These are phyloP conservation scores for Angophora floribunda DNA, from an alignment of 345 rosid species.

Conservation along the genomic window DNA sequence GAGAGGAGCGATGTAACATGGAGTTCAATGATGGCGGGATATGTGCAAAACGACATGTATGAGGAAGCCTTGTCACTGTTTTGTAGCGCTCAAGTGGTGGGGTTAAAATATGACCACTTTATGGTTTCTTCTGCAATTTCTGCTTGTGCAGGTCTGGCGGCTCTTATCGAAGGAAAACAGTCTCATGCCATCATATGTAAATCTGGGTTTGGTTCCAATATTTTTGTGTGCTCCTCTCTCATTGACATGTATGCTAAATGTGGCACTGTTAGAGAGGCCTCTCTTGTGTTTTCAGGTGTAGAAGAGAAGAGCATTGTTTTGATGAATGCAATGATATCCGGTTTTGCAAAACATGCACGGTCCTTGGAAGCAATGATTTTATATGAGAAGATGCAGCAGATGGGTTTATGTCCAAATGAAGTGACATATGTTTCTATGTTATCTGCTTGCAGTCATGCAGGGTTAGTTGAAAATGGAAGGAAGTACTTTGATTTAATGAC, in stretches of 20 bases:
- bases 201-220: slow-evolving; percentile 46
- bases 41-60: slow-evolving; percentile 54
- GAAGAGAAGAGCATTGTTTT: slow-evolving; percentile 44
- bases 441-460: slow-evolving; percentile 77
- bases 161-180: slow-evolving; percentile 64
- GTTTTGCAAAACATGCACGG: slow-evolving; percentile 65
- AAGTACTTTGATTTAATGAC: slow-evolving; percentile 55
- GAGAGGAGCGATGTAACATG: slow-evolving; percentile 70
- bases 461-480: slow-evolving; percentile 54
- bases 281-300: slow-evolving; percentile 25
- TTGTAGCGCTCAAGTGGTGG: slow-evolving; percentile 20
- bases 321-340: slow-evolving; percentile 69
- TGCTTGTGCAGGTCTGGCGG: slow-evolving; percentile 71
- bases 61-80: slow-evolving; percentile 64
- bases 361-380: slow-evolving; percentile 62
- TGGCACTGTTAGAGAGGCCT: slow-evolving; percentile 57
- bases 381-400: slow-evolving; percentile 87
- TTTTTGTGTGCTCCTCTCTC: slow-evolving; percentile 55
- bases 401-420: slow-evolving; percentile 53
- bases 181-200: slow-evolving; percentile 51
- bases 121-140: slow-evolving; percentile 53
- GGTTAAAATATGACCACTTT: slow-evolving; percentile 43
- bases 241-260: slow-evolving; percentile 87
- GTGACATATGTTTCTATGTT: slow-evolving; percentile 57
- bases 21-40: slow-evolving; percentile 82